phyloP scores from a whole-genome alignment of 2,329 filamentous ascomycete species.

The Didymella lethalis region DNA sequence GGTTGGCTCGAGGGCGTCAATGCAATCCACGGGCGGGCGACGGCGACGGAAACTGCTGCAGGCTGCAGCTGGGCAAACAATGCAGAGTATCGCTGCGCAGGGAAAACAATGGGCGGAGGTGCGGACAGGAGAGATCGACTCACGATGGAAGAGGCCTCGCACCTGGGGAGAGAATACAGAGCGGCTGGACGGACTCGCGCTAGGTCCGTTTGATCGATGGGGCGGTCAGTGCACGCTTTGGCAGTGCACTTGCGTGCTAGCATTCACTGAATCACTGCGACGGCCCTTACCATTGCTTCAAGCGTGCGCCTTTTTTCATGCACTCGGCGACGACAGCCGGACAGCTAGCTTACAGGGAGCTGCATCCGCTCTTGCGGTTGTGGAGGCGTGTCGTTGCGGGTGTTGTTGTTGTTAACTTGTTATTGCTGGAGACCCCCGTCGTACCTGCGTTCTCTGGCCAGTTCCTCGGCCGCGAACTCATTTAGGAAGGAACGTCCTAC shows the following conservation, averaged over 20 bases:
- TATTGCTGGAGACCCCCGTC: conserved; percentile 5
- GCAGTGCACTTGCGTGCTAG: conserved; percentile 17
- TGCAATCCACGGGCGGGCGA: conserved; percentile 24
- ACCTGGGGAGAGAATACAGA: conserved; percentile 26
- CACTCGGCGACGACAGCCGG: conserved; percentile 4
- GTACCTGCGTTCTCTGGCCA: conserved; percentile 23
- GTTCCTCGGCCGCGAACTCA: conserved; percentile 17
- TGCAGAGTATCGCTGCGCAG: conserved; percentile 24
- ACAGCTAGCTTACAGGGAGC: conserved; percentile 1
- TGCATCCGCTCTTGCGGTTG: conserved; percentile 1
- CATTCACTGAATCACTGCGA: conserved; percentile 5
- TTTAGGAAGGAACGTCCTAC: conserved; percentile 22
- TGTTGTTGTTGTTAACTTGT: conserved; percentile 1
- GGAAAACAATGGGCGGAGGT: conserved; percentile 36
- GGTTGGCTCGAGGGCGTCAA: conserved; percentile 17
- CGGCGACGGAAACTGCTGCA: conserved; percentile 28
- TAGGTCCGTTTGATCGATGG: conserved; percentile 23
- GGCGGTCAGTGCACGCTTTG: conserved; percentile 19
- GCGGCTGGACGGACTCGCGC: conserved; percentile 28
- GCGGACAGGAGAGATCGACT: conserved; percentile 34
- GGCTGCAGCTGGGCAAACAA: conserved; percentile 27
- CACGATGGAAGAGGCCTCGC: conserved; percentile 35
- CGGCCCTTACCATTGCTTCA: conserved; percentile 4
- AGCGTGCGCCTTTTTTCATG: conserved; percentile 8
- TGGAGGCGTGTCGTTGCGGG: conserved; percentile 2